Base-by-base conservation (phyloP, 2,329 filamentous ascomycete species). In the Waltergamsia citrina region DNA sequence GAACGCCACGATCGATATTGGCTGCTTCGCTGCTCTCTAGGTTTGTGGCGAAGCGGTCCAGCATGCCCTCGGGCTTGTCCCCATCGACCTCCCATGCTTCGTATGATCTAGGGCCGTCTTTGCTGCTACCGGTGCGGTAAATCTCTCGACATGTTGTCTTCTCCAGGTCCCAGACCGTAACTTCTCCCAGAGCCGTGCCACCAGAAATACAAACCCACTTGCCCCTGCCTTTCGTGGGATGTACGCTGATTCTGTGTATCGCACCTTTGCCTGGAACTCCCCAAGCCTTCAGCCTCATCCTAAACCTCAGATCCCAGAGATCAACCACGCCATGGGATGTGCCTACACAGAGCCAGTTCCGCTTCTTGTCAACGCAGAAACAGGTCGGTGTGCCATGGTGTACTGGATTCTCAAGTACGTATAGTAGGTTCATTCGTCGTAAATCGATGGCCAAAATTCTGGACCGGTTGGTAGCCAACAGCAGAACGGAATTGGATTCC, bases 231-330 rank as follows among this genome's bases (percentile, higher is more conserved):
- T 80, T 85, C 17, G 71, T 73, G 0, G 87, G 86, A 49, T 94
- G 86, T 1, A 94, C 66, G 37, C 76, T 71, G 12, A 98, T 67
- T 21, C 86, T 74, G 47, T 90, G 81, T 41, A 96, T 85, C 14
- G 85, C 69, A 2, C 81, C 78, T 39, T 84, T 84, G 16, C 84
- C 85, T 0, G 85, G 78, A 19, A 95, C 72, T 1, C 86, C 86
- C 86, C 88, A 96, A 11, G 81, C 84, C 53, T 85, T 87, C 17
- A 96, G 65, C 16, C 86, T 76, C 46, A 96, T 74, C 43, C 78
- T 82, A 67, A 98, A 98, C n/a, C 92, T 81, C 26, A 98, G 68
- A 56, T 98, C 92, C 92, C 92, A 98, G 2, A 98, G 70, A 51
- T 94, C 84, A 7, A 98, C 66, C 19, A 96, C 81, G 23, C 93